Evolutionary conservation across 495 filamentous ascomycete species (phyloP), one percentile per base, ranked within the genome.

Genomic region (Neurospora sp.): DNA sequence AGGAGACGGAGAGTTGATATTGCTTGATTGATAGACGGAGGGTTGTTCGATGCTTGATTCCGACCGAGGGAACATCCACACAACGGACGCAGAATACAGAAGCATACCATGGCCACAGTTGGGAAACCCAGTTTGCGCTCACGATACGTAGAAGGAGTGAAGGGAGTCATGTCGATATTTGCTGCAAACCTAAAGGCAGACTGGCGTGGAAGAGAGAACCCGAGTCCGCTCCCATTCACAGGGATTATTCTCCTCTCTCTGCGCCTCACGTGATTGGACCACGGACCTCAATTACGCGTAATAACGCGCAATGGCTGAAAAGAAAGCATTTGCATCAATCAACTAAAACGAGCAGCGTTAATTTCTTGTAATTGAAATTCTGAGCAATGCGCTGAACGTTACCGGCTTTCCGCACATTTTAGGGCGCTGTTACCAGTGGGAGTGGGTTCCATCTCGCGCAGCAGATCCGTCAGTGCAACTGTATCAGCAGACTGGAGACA

Each of bases 141-240:
- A 65, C 4, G 3, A 65, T 35, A 65, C 53, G 53, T 65, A 18
- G 22, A 8, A 7, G 22, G 14, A 37, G 27, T 65, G 27, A 35
- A 65, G 22, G 31, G 27, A 35, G 53, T 18, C 14, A 61, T 31
- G 4, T 31, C 22, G 27, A 37, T 65, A 14, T 35, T 65, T 65
- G 70, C 47, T 75, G 76, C 73, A 74, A 73, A 74, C 69, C 72
- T 70, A 22, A 61, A 72, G 69, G 20, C 71, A 74, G 59, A 42
- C 71, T 72, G 44, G 41, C 22, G 8, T 70, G 20, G 41, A 69
- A 68, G 70, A 70, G 70, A 41, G 70, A 41, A 9, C 39, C 4
- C 8, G 22, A 70, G 4, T 31, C 70, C 31, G 70, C 70, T 44
- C 72, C 38, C 39, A 44, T 69, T 44, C 39, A 70, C n/a, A 72